These are phyloP conservation scores for Pythium phragmiticola DNA, from an alignment of 352 stramenopile genomes.

Conservation along the genomic window DNA sequence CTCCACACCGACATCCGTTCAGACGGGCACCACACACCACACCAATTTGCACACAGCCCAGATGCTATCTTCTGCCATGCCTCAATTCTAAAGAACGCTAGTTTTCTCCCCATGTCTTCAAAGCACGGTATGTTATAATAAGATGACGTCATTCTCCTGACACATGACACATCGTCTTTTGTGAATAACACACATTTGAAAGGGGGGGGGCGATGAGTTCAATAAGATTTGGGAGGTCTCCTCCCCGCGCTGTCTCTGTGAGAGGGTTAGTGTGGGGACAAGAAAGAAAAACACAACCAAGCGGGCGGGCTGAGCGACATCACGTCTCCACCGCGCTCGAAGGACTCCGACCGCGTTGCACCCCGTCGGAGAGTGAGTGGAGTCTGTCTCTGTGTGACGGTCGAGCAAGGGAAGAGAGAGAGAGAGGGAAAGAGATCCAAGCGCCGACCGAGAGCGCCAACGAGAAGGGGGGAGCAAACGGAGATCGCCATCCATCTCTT, in stretches of 20 bases:
- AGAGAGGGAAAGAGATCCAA: background rate
- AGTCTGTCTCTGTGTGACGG: constrained; percentile 4
- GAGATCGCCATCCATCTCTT: background rate
- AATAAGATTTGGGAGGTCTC: constrained; percentile 26
- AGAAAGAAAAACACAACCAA: constrained; percentile 33
- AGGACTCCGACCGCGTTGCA: constrained; percentile 3
- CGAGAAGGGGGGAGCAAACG: background rate
- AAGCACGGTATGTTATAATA: background rate
- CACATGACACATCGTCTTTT: constrained; percentile 21
- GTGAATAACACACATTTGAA: background rate
- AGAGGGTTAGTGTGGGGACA: constrained; percentile 30
- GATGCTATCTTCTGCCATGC: constrained; percentile 26
- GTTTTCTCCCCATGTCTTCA: no score
- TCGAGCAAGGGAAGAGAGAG: background rate
- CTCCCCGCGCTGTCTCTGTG: constrained; percentile 31
- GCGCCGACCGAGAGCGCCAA: no score
- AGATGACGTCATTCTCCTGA: background rate
- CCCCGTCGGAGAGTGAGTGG: background rate
- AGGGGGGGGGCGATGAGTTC: constrained; percentile 17
- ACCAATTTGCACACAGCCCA: constrained; percentile 25
- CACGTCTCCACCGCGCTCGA: background rate
- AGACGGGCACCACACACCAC: constrained; percentile 22
- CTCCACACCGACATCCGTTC: constrained; percentile 7
- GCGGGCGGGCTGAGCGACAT: constrained; percentile 16
- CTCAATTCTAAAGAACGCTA: constrained; percentile 4